Evolutionary conservation across 2,329 filamentous ascomycete genomes (phyloP).

Genomic region (Neurospora crassa): DNA sequence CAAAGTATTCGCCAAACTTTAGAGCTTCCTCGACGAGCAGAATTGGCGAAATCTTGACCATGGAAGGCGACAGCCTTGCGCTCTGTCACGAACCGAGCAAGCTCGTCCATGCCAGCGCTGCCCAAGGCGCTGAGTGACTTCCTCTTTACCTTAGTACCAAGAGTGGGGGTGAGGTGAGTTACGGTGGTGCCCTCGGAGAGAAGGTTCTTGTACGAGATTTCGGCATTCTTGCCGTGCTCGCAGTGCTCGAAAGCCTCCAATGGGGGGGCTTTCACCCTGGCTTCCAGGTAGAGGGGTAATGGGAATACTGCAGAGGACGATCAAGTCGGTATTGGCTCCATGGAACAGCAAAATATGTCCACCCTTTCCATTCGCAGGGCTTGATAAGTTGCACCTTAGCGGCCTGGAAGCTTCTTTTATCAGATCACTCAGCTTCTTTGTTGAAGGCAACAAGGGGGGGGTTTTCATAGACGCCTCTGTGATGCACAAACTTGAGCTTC

Average conservation of each 20-base stretch:
- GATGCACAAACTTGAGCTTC: slow-evolving; percentile 27
- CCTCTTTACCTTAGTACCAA: slow-evolving; percentile 59
- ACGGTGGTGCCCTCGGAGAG: slow-evolving; percentile 39
- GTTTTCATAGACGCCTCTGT: slow-evolving; percentile 23
- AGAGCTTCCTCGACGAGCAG: slow-evolving; percentile 55
- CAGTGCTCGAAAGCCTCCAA: slow-evolving; percentile 56
- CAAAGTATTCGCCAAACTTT: slow-evolving; percentile 51
- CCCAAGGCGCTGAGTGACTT: slow-evolving; percentile 56
- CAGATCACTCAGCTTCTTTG: slow-evolving; percentile 22
- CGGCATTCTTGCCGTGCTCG: slow-evolving; percentile 62
- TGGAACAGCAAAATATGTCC: background rate
- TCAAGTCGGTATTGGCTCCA: background rate
- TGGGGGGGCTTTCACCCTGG: slow-evolving; percentile 49
- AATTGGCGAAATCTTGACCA: slow-evolving; percentile 54
- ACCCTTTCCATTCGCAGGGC: background rate
- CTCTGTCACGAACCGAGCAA: slow-evolving; percentile 59
- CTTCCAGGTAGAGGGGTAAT: slow-evolving; percentile 58
- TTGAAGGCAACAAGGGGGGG: slow-evolving; percentile 18
- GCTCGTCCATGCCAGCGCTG: slow-evolving; percentile 56
- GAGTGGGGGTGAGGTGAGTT: slow-evolving; percentile 55
- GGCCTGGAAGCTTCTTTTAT: slow-evolving; percentile 15
- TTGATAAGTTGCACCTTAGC: slow-evolving; percentile 14
- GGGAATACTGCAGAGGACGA: slow-evolving; percentile 35
- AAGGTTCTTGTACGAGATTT: slow-evolving; percentile 53
- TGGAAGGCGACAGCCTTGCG: slow-evolving; percentile 63